Conservation (phyloP, 331 rosid species). For the Malus hybrid region DNA sequence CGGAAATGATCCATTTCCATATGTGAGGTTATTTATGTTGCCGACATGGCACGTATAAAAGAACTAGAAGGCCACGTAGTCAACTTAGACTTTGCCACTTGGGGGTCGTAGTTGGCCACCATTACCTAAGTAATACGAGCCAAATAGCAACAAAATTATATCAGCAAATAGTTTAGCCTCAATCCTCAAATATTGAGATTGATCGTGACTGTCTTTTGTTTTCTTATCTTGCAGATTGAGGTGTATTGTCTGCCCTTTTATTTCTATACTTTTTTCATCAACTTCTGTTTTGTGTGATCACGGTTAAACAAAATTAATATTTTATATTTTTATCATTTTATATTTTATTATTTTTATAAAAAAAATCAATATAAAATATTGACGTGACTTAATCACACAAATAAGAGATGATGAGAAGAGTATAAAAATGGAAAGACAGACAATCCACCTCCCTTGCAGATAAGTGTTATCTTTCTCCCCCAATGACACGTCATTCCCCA, state of each 20-base stretch:
- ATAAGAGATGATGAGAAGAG: too few species aligned
- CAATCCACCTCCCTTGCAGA: conserved; percentile 12
- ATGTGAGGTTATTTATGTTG: conserved; percentile 18
- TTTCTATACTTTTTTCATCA: too few species aligned
- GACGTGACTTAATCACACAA: too few species aligned
- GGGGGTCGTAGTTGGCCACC: conserved; percentile 24
- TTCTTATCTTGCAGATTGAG: conserved; percentile 27
- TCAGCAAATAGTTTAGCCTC: background rate
- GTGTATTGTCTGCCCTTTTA: too few species aligned
- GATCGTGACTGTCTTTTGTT: conserved; percentile 15
- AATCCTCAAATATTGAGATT: background rate
- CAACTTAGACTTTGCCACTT: conserved; percentile 26
- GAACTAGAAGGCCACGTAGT: background rate
- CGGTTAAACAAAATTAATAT: too few species aligned
- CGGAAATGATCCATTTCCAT: too few species aligned
- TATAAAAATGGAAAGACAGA: too few species aligned
- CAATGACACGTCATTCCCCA: conserved; percentile 9
- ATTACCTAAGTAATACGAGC: background rate
- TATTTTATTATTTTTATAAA: too few species aligned
- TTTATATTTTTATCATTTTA: too few species aligned
- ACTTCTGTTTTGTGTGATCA: too few species aligned
- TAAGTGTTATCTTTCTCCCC: conserved; percentile 27
- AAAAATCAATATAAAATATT: too few species aligned
- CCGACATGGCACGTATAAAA: conserved; percentile 47
- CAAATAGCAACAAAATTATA: background rate